Evolutionary conservation across 2,329 filamentous ascomycete species (phyloP), one percentile per base, ranked within the genome.

Genomic region (Stromatinia cepivora): DNA sequence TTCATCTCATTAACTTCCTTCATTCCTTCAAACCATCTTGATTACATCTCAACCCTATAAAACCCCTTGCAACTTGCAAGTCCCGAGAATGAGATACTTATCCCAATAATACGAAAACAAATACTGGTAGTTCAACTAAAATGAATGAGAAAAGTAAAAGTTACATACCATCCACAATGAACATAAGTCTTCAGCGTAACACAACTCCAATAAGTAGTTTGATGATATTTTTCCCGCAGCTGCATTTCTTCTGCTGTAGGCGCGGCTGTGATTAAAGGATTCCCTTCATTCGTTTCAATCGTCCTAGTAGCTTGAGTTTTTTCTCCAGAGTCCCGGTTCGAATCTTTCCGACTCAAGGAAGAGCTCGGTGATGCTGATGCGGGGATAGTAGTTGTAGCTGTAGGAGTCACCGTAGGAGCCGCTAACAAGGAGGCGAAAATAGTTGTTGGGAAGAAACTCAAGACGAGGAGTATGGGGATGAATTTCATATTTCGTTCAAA

Each of bases 121-220:
- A 17, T 42, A 42, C 1, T 15, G 15, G 39, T 15, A 7, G 13
- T 17, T 42, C 15, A 42, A 42, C 15, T 2, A 2, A 17, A 15
- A 42, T 2, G 31, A 59, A 58, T 8, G 58, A 48, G 1, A 15
- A 3, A 66, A 34, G 13, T 42, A 50, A 34, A 15, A 20, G 1
- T 10, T 20, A 73, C 72, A 69, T 45, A 74, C 72, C 71, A 72
- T 15, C 76, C 76, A 69, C 76, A 78, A 71, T 72, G 70, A 10
- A 70, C 70, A 36, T 73, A 61, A 22, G 71, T 69, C 7, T 53
- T 69, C 59, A 72, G 63, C 10, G 73, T 75, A 58, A 75, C 67
- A 70, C 76, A 77, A n/a, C 72, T 74, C 58, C 69, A 76, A 64
- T 72, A 78, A 3, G 76, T 77, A 5, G 73, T 77, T n/a, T 74